Conservation (phyloP, 768 basidiomycete species). For the Cystoderma amianthinum region DNA sequence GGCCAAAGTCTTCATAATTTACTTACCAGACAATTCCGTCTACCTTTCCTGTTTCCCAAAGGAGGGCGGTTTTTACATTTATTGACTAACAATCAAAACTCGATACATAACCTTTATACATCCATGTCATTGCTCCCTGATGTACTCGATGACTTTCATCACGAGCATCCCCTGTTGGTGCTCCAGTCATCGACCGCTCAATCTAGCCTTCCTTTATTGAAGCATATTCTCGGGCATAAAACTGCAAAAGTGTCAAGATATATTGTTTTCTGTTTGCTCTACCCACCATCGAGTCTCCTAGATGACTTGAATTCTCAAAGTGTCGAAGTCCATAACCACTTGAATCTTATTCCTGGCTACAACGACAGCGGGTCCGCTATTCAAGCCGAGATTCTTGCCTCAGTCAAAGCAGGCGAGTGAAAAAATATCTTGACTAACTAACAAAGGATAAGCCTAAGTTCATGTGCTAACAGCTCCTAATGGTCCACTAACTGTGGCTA, state of each 20-base stretch:
- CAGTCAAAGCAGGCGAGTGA: slow-evolving; percentile 34
- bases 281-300: slow-evolving; percentile 39
- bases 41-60: neutral
- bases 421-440: too few species aligned
- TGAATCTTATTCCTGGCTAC: slow-evolving; percentile 48
- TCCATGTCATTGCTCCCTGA: slow-evolving; percentile 1
- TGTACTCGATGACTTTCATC: neutral
- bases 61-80: slow-evolving; percentile 1
- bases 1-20: slow-evolving; percentile 25
- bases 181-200: slow-evolving; percentile 8
- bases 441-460: too few species aligned
- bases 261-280: slow-evolving; percentile 54
- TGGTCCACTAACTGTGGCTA: slow-evolving; percentile 50
- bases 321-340: slow-evolving; percentile 42
- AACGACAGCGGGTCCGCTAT: slow-evolving; percentile 22
- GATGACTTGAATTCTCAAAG: slow-evolving; percentile 15
- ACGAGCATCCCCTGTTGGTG: slow-evolving; percentile 1
- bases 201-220: slow-evolving; percentile 45
- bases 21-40: neutral
- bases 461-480: slow-evolving; percentile 34
- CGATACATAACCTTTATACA: neutral
- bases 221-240: slow-evolving; percentile 27
- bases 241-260: slow-evolving; percentile 5
- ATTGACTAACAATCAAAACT: neutral
- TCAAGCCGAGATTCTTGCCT: slow-evolving; percentile 28